Conservation (phyloP, 2,329 filamentous ascomycete species). For the Stagonosporopsis cucurbitacearum region DNA sequence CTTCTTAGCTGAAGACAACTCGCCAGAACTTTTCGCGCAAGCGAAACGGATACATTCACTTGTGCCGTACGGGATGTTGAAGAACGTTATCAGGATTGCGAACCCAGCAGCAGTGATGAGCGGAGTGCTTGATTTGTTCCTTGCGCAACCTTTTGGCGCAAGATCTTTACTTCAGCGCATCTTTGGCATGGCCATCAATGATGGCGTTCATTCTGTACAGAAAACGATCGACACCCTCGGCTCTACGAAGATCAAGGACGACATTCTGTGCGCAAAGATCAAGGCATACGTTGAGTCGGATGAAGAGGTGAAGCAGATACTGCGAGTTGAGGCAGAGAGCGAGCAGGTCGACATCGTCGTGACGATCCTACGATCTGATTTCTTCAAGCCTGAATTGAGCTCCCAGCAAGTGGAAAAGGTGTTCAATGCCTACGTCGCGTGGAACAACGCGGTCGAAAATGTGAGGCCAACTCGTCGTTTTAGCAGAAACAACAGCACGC, state of each 20-base stretch:
- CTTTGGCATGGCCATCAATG: conserved; percentile 87
- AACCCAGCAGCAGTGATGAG: conserved; percentile 98
- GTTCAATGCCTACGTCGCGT: conserved; percentile 95
- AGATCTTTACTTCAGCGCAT: conserved; percentile 92
- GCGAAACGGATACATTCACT: conserved; percentile 93
- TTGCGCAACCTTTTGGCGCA: conserved; percentile 91
- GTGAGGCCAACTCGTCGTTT: conserved; percentile 45
- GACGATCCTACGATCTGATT: conserved; percentile 79
- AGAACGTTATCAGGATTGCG: conserved; percentile 95
- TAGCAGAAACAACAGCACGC: conserved; percentile 43
- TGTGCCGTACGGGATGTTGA: conserved; percentile 89
- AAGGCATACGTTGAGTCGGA: conserved; percentile 78
- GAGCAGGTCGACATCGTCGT: conserved; percentile 88
- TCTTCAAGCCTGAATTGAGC: conserved; percentile 73
- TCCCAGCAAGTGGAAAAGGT: conserved; percentile 80
- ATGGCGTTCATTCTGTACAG: conserved; percentile 87
- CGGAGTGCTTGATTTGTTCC: conserved; percentile 90
- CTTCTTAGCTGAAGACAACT: conserved; percentile 97
- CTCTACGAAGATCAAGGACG: conserved; percentile 76
- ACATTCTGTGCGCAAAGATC: conserved; percentile 79
- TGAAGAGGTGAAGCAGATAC: conserved; percentile 74
- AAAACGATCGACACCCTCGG: conserved; percentile 81
- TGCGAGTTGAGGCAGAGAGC: conserved; percentile 73
- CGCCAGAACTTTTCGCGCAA: conserved; percentile 93
- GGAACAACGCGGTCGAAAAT: conserved; percentile 93